Evolutionary conservation across 768 basidiomycete species (phyloP), one percentile per base, ranked within the genome.

Genomic region (Asterophora parasitica): DNA sequence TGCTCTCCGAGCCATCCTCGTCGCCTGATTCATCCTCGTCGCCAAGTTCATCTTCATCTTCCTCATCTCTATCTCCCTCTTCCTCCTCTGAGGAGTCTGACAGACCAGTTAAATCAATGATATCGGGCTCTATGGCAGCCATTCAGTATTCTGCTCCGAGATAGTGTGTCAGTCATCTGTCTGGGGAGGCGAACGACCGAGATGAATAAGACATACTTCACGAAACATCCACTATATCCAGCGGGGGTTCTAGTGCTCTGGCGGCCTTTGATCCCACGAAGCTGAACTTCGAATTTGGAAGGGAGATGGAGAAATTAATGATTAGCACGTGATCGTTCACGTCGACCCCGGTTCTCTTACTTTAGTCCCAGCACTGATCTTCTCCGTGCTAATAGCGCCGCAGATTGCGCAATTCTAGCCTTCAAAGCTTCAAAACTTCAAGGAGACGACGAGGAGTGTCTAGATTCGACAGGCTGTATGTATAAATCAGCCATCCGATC

Each of bases 31-130:
- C 50, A 27, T 57, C 53, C 20, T 49, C 53, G 13, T 58, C 57
- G 17, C 54, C 55, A 9, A 53, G 55, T 13, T 57, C 59, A 15
- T 58, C 58, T 19, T 62, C 64, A 17, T 62, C 47, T 9, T 56
- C 60, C 20, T 30, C 28, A 35, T 37, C 32, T 11, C 23, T 3
- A 23, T 38, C 33, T 15, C 60, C 56, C 13, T 55, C 56, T 19
- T 58, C 53, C 32, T 61, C 56, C 39, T 61, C 66, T 13, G 67
- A 65, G 13, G 66, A 69, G 13, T 69, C 68, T 27, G 70, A 65
- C 32, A 70, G 58, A 12, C 62, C 65, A 13, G 74, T 76, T 51
- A 76, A 58, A 61, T 76, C 74, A 54, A 76, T 76, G 39, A 76
- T 57, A 59, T 70, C 70, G 41, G 60, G 58, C 49, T 58, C 60